Base-by-base conservation (phyloP, 495 filamentous ascomycete genomes). In the Cercophora newfieldiana region DNA sequence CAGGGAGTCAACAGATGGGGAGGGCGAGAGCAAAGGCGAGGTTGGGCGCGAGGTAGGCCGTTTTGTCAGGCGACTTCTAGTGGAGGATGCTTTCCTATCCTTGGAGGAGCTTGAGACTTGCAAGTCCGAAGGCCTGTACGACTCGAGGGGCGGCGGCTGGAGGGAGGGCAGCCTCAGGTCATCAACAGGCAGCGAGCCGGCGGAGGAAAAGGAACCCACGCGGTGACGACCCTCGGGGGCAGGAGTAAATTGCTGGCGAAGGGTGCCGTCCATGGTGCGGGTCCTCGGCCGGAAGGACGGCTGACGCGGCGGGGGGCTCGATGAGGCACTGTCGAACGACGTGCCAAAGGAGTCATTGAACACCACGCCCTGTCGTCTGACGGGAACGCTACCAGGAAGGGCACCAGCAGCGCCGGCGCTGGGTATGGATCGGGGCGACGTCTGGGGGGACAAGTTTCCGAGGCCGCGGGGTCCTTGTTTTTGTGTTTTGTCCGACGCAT, bases 131-230 rank as follows among this genome's bases (percentile, higher is more conserved):
- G 71, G 72, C 30, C 77, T 73, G 31, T 79, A 75, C 50, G 77
- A 73, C 54, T 83, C 82, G 22, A 79, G 54, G 50, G 50, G 74
- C 14, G 77, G 74, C 29, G 73, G 63, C 48, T 69, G 67, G 21
- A 68, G 65, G 44, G 74, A 73, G 47, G 77, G 74, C 19, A 68
- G 61, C 49, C 73, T 76, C 37, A 73, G 49, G 6, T 85, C 82
- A 56, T 83, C 81, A 64, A 76, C 65, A 18, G 77, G 69, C 24
- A 79, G 72, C 12, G 80, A 81, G 16, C 74, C 66, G 28, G 81
- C 73, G n/a, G 83, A 84, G 37, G 83, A 84, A 47, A 85, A 82
- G n/a, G 83, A 85, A 31, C 83, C 82, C 19, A 85, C 78, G n/a
- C 83, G 75, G 66, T 82, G 78, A 14, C 83, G 77, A 37, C 71